Evolutionary conservation across 2,329 filamentous ascomycete species (phyloP).

Genomic region (Xylaria hypoxylon): DNA sequence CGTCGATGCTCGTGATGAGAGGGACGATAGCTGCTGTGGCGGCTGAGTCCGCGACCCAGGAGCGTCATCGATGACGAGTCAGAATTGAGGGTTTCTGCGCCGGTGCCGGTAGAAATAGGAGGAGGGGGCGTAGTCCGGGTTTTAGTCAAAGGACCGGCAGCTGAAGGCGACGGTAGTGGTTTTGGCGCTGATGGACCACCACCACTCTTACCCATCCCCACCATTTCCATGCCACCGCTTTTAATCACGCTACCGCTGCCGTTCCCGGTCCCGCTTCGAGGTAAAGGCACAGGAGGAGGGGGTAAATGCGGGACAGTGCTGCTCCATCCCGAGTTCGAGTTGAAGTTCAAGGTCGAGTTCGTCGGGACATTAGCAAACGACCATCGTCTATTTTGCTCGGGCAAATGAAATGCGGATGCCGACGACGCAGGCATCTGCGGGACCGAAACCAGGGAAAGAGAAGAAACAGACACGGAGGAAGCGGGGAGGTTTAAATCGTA

Average conservation of each 20-base stretch:
- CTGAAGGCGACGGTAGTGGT: slow-evolving; percentile 20
- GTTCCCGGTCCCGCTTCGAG: background rate
- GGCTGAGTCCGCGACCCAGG: slow-evolving; percentile 11
- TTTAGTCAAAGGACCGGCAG: slow-evolving; percentile 18
- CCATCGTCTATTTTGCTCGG: slow-evolving; percentile 31
- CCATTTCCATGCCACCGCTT: background rate
- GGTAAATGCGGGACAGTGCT: slow-evolving; percentile 24
- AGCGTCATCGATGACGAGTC: slow-evolving; percentile 16
- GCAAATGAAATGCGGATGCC: background rate
- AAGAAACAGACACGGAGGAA: background rate
- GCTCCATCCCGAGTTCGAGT: slow-evolving; percentile 9
- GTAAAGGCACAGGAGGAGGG: slow-evolving; percentile 35
- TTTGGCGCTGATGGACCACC: slow-evolving; percentile 6
- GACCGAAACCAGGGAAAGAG: slow-evolving; percentile 7
- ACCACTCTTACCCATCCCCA: background rate
- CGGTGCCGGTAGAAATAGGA: background rate
- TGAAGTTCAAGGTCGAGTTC: background rate
- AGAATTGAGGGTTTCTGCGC: background rate
- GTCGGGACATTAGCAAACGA: slow-evolving; percentile 22
- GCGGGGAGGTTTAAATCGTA: slow-evolving; percentile 40
- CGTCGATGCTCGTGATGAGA: slow-evolving; percentile 17
- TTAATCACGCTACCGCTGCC: background rate
- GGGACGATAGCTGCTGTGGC: slow-evolving; percentile 12
- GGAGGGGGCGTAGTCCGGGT: slow-evolving; percentile 7
- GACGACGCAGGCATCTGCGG: slow-evolving; percentile 5